phyloP scores from a whole-genome alignment of 2,329 filamentous ascomycete species.

The Delphinella strobiligena region DNA sequence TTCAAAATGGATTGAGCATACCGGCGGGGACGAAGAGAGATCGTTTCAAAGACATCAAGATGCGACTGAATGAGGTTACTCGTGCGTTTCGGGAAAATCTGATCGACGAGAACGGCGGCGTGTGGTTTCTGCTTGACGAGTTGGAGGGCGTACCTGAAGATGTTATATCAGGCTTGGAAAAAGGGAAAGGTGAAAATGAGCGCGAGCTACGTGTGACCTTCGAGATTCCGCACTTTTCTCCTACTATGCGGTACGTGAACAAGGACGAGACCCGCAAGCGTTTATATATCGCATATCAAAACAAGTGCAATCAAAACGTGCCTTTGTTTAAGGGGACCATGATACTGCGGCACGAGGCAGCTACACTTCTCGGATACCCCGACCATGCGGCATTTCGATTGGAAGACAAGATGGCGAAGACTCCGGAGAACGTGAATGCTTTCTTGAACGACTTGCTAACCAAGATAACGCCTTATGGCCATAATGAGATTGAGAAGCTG shows the following conservation, averaged over 20 bases:
- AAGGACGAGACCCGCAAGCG: conserved; percentile 57
- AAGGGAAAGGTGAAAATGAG: conserved; percentile 63
- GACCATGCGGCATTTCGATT: conserved; percentile 66
- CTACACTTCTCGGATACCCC: conserved; percentile 62
- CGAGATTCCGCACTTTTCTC: conserved; percentile 75
- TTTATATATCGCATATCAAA: conserved; percentile 64
- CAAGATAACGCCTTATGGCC: conserved; percentile 56
- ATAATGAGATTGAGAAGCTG: conserved; percentile 58
- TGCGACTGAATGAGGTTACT: conserved; percentile 59
- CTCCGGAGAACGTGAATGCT: conserved; percentile 55
- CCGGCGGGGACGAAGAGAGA: conserved; percentile 59
- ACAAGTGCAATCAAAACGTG: conserved; percentile 66
- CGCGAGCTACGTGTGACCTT: conserved; percentile 56
- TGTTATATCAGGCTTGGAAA: conserved; percentile 52
- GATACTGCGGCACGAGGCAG: conserved; percentile 63
- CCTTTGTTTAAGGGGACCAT: conserved; percentile 64
- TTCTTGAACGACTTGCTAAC: conserved; percentile 60
- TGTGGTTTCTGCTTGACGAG: conserved; percentile 66
- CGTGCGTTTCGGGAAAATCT: conserved; percentile 70
- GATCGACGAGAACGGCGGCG: conserved; percentile 69
- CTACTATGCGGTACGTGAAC: conserved; percentile 63
- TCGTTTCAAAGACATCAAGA: conserved; percentile 79
- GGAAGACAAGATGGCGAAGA: conserved; percentile 80
- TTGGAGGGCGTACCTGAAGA: conserved; percentile 65
- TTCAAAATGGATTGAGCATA: conserved; percentile 62